phyloP scores from a whole-genome alignment of 768 basidiomycete species.

The Trametes elegans region DNA sequence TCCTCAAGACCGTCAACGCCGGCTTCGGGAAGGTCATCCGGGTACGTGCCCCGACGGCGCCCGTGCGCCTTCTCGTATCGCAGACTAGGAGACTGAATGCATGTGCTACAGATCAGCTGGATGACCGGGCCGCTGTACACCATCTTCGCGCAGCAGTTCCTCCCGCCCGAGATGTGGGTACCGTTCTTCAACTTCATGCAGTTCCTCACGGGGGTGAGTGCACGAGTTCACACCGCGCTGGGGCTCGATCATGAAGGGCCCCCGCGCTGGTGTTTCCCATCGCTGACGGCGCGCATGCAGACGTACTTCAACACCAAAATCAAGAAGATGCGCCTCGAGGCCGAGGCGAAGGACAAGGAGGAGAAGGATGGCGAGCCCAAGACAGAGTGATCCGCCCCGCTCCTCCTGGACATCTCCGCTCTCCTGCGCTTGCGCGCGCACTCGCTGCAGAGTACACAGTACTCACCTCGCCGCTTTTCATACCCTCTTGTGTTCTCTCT shows the following conservation, averaged over 20 bases:
- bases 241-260: too few relatives aligned
- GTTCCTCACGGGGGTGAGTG: conserved; percentile 72
- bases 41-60: conserved; percentile 39
- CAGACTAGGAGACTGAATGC: too few relatives aligned
- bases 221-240: neutral
- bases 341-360: conserved; percentile 44
- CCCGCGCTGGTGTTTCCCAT: conserved; percentile 6
- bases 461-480: neutral
- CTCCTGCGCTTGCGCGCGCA: neutral
- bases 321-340: conserved; percentile 59
- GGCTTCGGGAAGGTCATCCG: conserved; percentile 75
- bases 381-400: conserved; percentile 23
- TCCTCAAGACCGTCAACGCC: conserved; percentile 63
- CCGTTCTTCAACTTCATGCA: conserved; percentile 82
- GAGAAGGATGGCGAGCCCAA: conserved; percentile 38
- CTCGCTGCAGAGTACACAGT: neutral
- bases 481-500: neutral
- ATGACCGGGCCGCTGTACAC: conserved; percentile 73
- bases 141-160: conserved; percentile 73
- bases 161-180: conserved; percentile 85
- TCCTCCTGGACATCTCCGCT: neutral
- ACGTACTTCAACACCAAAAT: conserved; percentile 73
- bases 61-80: neutral
- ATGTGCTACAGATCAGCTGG: conserved; percentile 74
- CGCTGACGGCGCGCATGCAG: conserved; percentile 32